Evolutionary conservation across 495 filamentous ascomycete genomes (phyloP).

Genomic region (Monascus purpureus): DNA sequence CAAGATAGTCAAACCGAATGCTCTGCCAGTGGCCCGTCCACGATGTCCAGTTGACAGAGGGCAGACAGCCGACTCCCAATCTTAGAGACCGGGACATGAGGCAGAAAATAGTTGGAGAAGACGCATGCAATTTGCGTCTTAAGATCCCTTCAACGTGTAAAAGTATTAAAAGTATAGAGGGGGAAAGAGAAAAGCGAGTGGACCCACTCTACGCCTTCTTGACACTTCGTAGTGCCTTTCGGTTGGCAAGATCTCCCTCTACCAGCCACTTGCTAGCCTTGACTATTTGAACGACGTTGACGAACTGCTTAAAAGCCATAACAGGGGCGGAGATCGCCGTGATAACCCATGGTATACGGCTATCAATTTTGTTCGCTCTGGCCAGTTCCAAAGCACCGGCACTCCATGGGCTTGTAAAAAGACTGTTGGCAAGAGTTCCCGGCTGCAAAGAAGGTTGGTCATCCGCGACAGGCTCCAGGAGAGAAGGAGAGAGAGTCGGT

Average conservation of each 20-base stretch:
- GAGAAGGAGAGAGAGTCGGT: conserved; percentile 68
- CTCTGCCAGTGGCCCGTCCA: too few species aligned
- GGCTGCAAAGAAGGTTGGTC: conserved; percentile 42
- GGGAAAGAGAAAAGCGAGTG: too few species aligned
- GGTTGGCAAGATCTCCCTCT: conserved; percentile 54
- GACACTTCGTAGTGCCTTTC: conserved; percentile 10
- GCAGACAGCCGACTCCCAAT: too few species aligned
- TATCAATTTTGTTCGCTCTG: conserved; percentile 86
- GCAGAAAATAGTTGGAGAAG: too few species aligned
- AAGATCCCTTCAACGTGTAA: too few species aligned
- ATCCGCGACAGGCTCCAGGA: conserved; percentile 41
- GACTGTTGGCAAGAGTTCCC: conserved; percentile 50
- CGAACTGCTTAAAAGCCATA: conserved; percentile 82
- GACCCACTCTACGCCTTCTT: conserved; percentile 18
- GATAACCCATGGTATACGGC: conserved; percentile 73
- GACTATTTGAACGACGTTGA: conserved; percentile 88
- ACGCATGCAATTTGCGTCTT: too few species aligned
- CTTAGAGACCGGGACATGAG: too few species aligned
- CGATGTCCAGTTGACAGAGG: too few species aligned
- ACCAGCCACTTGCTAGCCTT: conserved; percentile 89
- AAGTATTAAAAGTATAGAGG: too few species aligned
- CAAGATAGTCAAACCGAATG: too few species aligned
- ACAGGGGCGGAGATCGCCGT: conserved; percentile 68
- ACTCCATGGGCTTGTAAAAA: conserved; percentile 76
- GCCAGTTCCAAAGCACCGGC: conserved; percentile 86